Base-by-base conservation (phyloP, 176 grass and related monocot species). In the Rhipidocladum racemiflorum region DNA sequence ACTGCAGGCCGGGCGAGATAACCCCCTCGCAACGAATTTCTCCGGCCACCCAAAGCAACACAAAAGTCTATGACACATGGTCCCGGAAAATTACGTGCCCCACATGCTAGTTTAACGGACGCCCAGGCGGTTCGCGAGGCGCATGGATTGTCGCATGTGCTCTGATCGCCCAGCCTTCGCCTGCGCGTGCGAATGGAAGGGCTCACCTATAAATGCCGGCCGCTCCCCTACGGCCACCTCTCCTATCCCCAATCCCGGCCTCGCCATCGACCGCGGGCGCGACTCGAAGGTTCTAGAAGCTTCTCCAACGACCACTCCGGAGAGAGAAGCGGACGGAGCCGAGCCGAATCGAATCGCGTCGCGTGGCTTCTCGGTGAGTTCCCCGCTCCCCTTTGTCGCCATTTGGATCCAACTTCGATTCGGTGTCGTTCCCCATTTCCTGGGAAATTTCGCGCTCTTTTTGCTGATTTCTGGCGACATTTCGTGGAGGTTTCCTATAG, bases 121-220 rank as follows among this genome's bases (percentile, higher is more conserved):
- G 11, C 57, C 13, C 23, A 30, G 54, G 27, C 35, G 43, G 66
- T 12, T 85, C 56, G 56, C 15, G 61, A 68, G 51, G 69, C 69
- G 49, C 40, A 7, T 13, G 11, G 29, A 6, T n/a, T 34, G 20
- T 5, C 29, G 9, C 77, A 85, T 50, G 70, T 71, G 87, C 72
- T 81, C 70, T 12, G 50, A 43, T 53, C 70, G 68, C 15, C 53
- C 23, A 18, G 18, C 56, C 14, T 16, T 18, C 32, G 68, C 68
- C 67, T 65, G 59, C 35, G 66, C 70, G 69, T 77, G 77, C 64
- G 63, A 70, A 11, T 1, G 34, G 36, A 34, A 32, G 50, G 67
- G 39, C 12, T 72, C 64, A 65, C 77, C 59, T 88, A 89, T 89
- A 85, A 82, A 86, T 82, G 38, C 73, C 45, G 44, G 38, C 73